Base-by-base conservation (phyloP, 73 alveolate genomes). In the Stentor roeselii region DNA sequence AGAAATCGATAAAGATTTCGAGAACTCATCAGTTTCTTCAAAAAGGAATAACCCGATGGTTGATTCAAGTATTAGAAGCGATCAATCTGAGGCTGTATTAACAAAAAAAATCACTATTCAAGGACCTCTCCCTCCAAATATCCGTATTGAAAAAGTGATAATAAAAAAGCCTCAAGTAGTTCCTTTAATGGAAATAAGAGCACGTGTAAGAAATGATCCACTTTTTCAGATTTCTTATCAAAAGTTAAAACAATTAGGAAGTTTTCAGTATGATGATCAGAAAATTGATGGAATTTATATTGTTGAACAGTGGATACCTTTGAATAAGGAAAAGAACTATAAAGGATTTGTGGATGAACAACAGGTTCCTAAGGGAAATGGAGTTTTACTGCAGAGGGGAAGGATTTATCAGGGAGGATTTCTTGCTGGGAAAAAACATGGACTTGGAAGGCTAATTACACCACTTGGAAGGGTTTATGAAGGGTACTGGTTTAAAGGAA, bases 401-500 rank as follows among this genome's bases (percentile, higher is more conserved):
- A 80, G 83, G 41, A 83, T 50, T 42, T 84, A 82, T 76, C 36
- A 21, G 0, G 84, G 84, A n/a, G 84, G 39, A 27, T 76, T 39
- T 2, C 21, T 14, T 36, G 39, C 32, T 76, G 84, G 39, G n/a
- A 15, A 1, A 41, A 76, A 1, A 35, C 84, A 76, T 76, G 84
- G 84, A 0, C 6, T 27, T 37, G 84, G 84, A 0, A 34, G 27
- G 32, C 34, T 76, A 39, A 3, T 27, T 0, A 27, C 27, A 1
- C 41, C 84, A 21, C 21, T 14, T 1, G 84, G 84, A 27, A 76
- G 39, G 39, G 2, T 76, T n/a, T 2, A 76, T 6, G 87, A 78
- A 59, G 92, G 92, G 3, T 82, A 34, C 30, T 86, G 88, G 83
- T 59, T 77, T 36, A 59, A 60, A 36, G 92, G 92, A 4, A 86